Evolutionary conservation across 83 land plant genomes (phyloP).

Genomic region (Picea abies): DNA sequence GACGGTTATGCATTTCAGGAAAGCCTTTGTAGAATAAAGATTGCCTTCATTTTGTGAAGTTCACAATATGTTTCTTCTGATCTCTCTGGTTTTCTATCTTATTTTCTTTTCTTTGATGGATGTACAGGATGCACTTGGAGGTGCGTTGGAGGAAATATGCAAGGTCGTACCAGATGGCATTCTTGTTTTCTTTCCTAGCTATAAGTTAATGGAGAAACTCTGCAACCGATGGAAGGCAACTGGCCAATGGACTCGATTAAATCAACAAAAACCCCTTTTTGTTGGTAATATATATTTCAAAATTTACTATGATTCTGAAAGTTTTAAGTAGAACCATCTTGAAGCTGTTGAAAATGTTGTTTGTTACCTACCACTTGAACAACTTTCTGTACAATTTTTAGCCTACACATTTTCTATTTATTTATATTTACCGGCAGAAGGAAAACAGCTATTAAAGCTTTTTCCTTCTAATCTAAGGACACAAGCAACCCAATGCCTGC

Average conservation of each 20-base stretch:
- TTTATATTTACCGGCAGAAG: not conserved
- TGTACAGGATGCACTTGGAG: conserved; percentile 86
- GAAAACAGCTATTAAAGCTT: not conserved
- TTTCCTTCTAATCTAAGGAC: not conserved
- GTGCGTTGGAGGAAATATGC: conserved; percentile 81
- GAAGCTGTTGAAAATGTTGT: not conserved
- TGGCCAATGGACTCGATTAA: conserved; percentile 82
- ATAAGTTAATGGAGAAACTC: conserved; percentile 84
- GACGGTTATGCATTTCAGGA: conserved; percentile 89
- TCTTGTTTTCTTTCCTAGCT: conserved; percentile 95
- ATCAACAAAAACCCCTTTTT: conserved; percentile 70
- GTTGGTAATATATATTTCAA: conserved; percentile 56
- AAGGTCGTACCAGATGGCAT: conserved; percentile 84
- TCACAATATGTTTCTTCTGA: not conserved
- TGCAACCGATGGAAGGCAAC: conserved; percentile 84
- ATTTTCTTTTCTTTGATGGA: not conserved
- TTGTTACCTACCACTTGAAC: not conserved
- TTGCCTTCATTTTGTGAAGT: not conserved
- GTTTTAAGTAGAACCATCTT: too few species aligned
- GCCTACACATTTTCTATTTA: not conserved
- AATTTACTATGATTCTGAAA: not conserved
- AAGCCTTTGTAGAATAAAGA: conserved; percentile 1
- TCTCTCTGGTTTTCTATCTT: not conserved
- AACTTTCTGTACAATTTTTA: not conserved
- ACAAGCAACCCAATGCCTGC: not conserved